Conservation (phyloP, 2,329 filamentous ascomycete genomes). For the Zymoseptoria pseudotritici region DNA sequence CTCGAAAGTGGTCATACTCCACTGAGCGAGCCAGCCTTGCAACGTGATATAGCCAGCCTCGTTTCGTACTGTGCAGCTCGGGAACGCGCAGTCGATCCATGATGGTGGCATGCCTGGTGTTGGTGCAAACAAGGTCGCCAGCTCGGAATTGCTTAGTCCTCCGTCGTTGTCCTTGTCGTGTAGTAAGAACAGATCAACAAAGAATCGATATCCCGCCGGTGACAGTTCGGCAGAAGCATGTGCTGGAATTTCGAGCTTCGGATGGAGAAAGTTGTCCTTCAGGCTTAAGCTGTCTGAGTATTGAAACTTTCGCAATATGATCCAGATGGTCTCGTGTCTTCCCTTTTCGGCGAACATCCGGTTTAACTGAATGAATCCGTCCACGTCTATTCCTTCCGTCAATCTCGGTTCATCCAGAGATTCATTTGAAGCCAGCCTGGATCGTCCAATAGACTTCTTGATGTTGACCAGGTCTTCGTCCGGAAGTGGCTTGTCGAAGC, state of each 20-base stretch:
- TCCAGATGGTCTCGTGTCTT: constrained; percentile 96
- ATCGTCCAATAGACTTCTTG: constrained; percentile 72
- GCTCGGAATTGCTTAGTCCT: constrained; percentile 76
- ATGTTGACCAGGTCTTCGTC: constrained; percentile 81
- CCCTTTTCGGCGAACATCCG: constrained; percentile 96
- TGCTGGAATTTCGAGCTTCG: constrained; percentile 88
- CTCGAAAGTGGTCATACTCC: constrained; percentile 99
- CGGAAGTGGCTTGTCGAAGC: constrained; percentile 80
- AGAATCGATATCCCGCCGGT: constrained; percentile 91
- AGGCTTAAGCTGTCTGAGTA: constrained; percentile 93
- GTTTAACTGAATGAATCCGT: constrained; percentile 82
- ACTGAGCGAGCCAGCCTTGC: constrained; percentile 96
- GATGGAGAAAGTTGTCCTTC: constrained; percentile 83
- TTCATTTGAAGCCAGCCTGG: constrained; percentile 9
- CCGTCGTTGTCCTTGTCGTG: constrained; percentile 98
- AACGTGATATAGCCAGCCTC: constrained; percentile 92
- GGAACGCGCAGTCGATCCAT: constrained; percentile 85
- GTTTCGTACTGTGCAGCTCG: constrained; percentile 87
- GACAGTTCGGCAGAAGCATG: constrained; percentile 90
- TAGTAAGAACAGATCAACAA: constrained; percentile 88
- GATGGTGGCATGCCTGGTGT: constrained; percentile 81
- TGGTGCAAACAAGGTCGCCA: constrained; percentile 81
- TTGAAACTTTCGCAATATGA: constrained; percentile 87
- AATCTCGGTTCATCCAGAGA: constrained; percentile 29
- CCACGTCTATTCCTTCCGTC: constrained; percentile 67